Base-by-base conservation (phyloP, 495 filamentous ascomycete genomes). In the Amphirosellinia nigrospora region DNA sequence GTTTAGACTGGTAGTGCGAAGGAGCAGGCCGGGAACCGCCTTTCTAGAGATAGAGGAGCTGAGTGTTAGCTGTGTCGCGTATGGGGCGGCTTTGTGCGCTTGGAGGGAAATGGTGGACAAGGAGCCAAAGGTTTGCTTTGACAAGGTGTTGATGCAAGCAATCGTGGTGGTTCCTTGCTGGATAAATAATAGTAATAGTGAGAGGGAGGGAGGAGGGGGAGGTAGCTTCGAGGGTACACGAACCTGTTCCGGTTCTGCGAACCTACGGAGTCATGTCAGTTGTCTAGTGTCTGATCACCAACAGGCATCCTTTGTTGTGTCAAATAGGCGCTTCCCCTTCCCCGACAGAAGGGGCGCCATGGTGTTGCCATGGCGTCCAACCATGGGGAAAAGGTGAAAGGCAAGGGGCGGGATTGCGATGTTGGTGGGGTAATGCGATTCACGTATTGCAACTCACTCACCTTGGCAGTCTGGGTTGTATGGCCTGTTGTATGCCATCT, bases 391-490 rank as follows among this genome's bases (percentile, higher is more conserved):
- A 46, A 30, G 52, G 58, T 36, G 21, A 46, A 46, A 30, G 52
- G 26, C 52, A 32, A 58, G 53, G 64, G 39, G 59, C 3, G 34
- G 46, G 45, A 39, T 65, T 65, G 46, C 30, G 63, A 65, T 53
- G 46, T n/a, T 53, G 63, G 63, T 65, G 63, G 63, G 63, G 63
- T 65, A 65, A 53, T 23, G 19, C 19, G 30, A 38, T 65, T n/a
- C 30, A 21, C 28, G 19, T 7, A 39, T 34, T 41, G 73, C 73
- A 71, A 89, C 94, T 89, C 84, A 97, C 91, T 93, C 84, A 97
- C 91, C 94, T 93, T 79, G 96, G 96, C 69, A 99, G 89, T 99
- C 96, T n/a, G 95, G 95, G 77, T 99, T 98, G 82, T 92, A 94
- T 50, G 88, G 86, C 75, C 90, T 89, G 79, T 96, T 97, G 87